Percentiles rank a stretch among this genome's conserved stretches.
phyloP scores from a whole-genome alignment of 176 grass and related monocot genomes.

The sorghum (Sorghum bicolor) region DNA sequence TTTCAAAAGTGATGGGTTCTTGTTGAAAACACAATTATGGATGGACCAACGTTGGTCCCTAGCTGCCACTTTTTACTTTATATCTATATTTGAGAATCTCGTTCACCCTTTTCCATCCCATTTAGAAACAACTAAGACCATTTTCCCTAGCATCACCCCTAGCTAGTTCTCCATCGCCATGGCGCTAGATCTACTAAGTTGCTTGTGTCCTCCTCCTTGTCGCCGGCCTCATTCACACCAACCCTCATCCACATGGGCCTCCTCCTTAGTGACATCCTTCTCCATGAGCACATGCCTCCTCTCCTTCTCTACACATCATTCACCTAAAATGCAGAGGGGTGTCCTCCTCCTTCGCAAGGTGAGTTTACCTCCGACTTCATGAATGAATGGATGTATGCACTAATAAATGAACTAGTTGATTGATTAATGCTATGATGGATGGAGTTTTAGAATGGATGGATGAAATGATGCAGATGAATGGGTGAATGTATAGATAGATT shows the following conservation, averaged over 20 bases:
- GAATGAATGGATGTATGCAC: neutral
- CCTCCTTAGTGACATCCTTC: neutral
- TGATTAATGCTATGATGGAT: neutral
- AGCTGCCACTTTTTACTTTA: neutral
- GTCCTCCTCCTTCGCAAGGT: neutral
- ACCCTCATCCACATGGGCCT: neutral
- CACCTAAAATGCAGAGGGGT: neutral
- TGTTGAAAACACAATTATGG: no score
- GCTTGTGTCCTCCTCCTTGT: no score
- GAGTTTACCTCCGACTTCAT: neutral
- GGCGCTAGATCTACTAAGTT: no score
- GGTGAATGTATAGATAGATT: neutral
- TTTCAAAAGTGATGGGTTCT: no score
- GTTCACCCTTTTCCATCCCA: neutral
- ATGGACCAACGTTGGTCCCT: neutral
- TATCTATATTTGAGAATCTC: neutral
- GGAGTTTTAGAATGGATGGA: neutral
- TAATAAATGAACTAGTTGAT: neutral
- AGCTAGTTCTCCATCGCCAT: no score
- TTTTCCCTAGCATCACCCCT: neutral
- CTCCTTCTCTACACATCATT: neutral
- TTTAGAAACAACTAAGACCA: neutral
- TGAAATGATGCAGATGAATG: neutral
- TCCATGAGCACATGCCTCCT: neutral
- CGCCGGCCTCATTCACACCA: neutral